These are phyloP conservation scores for Cordia subcordata DNA, from an alignment of 257 asterid species.

Conservation along the genomic window DNA sequence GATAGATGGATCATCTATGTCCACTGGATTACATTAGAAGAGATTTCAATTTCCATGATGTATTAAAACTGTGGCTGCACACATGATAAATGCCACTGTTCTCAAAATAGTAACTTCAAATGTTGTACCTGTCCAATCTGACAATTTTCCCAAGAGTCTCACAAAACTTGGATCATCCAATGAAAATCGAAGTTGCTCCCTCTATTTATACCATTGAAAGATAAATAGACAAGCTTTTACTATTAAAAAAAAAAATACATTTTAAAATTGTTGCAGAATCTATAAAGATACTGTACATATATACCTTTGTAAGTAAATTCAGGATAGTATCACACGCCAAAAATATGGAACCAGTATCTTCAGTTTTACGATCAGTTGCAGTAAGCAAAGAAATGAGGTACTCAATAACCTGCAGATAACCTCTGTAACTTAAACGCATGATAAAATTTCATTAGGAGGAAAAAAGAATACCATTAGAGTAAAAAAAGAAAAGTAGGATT, in stretches of 20 bases:
- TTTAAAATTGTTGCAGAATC: background rate
- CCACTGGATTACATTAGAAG: conserved; percentile 30
- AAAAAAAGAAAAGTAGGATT: background rate
- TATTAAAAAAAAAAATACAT: too few relatives aligned
- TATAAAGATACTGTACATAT: background rate
- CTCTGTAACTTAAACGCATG: too few relatives aligned
- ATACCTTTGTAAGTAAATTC: conserved; percentile 68
- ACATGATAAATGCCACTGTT: too few relatives aligned
- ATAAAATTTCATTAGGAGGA: too few relatives aligned
- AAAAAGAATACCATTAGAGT: background rate
- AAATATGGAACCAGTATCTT: conserved; percentile 41
- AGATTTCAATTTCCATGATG: too few relatives aligned
- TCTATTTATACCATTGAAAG: conserved; percentile 28
- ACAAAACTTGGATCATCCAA: conserved; percentile 39
- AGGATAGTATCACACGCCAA: conserved; percentile 84
- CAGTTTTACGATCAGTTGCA: conserved; percentile 31
- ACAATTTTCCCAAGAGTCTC: conserved; percentile 60
- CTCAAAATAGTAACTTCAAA: background rate
- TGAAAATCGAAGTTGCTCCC: conserved; percentile 27
- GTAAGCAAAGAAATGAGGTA: conserved; percentile 49
- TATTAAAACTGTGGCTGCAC: background rate
- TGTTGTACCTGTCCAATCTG: conserved; percentile 69
- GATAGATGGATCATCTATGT: conserved; percentile 29
- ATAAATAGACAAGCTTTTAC: background rate
- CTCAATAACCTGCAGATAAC: conserved; percentile 51